Evolutionary conservation across 2,329 filamentous ascomycete genomes (phyloP).

Genomic region (Monilinia fructicola): DNA sequence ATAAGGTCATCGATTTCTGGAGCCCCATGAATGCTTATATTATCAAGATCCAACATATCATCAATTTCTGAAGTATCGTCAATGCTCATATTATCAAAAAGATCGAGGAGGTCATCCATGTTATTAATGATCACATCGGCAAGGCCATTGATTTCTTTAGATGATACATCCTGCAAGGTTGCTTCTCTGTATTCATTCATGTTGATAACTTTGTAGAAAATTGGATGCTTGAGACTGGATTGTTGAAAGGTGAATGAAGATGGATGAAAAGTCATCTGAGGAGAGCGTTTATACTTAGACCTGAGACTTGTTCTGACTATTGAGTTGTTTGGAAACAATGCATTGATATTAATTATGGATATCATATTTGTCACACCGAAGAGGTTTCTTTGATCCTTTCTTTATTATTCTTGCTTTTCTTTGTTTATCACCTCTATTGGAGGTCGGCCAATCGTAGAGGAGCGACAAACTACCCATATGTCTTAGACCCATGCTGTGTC

Average conservation of each 20-base stretch:
- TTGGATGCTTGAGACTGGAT: background rate
- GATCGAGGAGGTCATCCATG: too few relatives aligned
- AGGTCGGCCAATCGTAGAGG: background rate
- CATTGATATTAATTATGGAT: background rate
- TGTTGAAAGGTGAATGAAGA: background rate
- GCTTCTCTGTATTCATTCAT: background rate
- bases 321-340: background rate
- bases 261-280: background rate
- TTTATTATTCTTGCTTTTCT: background rate
- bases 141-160: background rate
- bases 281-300: background rate
- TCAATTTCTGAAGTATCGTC: background rate
- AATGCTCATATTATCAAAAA: background rate
- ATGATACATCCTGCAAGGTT: background rate
- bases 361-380: background rate
- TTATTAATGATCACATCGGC: too few relatives aligned
- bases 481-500: background rate
- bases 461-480: background rate
- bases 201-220: background rate
- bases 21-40: background rate
- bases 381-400: background rate
- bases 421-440: background rate
- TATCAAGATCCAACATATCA: too few relatives aligned
- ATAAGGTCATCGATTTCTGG: too few relatives aligned
- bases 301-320: background rate